Conservation (phyloP, 306 rosid genomes). For the Prunus dulcis region DNA sequence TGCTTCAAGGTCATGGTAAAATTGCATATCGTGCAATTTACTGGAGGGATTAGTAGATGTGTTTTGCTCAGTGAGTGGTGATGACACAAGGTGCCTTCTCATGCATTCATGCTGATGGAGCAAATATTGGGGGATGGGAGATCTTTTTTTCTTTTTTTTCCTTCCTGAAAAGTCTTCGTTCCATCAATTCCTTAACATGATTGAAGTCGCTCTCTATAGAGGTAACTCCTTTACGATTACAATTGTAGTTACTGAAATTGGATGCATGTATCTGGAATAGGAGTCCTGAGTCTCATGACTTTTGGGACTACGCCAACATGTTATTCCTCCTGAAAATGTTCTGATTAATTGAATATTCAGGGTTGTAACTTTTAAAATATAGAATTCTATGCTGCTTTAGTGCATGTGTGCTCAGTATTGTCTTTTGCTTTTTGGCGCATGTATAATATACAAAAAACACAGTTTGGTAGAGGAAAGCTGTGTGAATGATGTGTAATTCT, state of each 20-base stretch:
- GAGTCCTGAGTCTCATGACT: background rate
- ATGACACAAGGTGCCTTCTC: background rate
- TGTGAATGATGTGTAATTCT: background rate
- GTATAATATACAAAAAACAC: background rate
- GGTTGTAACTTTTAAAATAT: background rate
- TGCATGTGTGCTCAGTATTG: background rate
- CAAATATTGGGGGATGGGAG: background rate
- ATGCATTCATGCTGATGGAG: background rate
- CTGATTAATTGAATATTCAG: conserved; percentile 4
- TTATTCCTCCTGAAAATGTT: background rate
- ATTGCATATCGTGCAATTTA: conserved; percentile 1
- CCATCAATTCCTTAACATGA: conserved; percentile 22
- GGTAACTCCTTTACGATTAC: background rate
- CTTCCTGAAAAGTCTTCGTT: background rate
- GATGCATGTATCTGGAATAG: background rate
- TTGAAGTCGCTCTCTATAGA: conserved; percentile 12
- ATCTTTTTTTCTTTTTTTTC: background rate
- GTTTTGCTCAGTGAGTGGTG: background rate
- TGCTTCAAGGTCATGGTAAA: conserved; percentile 67
- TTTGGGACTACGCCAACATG: background rate
- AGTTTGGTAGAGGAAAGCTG: background rate
- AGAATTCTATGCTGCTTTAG: background rate
- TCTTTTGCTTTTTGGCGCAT: background rate
- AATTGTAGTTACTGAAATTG: background rate
- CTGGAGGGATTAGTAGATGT: conserved; percentile 10